Evolutionary conservation across 768 basidiomycete genomes (phyloP).

Genomic region (Mycena galopus): DNA sequence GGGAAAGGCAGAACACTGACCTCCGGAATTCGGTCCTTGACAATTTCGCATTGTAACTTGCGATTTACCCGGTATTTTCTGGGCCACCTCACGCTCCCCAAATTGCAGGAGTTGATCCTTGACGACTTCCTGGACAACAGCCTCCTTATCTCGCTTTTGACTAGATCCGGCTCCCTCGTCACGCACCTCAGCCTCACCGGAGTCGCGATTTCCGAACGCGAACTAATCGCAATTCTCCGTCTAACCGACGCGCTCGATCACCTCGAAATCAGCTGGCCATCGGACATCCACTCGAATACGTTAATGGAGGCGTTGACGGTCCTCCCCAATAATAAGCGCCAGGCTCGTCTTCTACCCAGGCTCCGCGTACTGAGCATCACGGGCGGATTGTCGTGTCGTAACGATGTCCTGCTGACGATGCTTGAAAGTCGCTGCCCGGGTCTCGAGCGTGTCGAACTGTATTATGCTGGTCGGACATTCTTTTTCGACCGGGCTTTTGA

Average conservation of each 20-base stretch:
- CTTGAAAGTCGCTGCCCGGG: conserved; percentile 15
- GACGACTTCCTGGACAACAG: not conserved
- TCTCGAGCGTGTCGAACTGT: conserved; percentile 23
- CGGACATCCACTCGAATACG: conserved; percentile 21
- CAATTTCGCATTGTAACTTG: conserved; percentile 1
- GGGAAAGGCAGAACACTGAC: not conserved
- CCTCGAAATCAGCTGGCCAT: conserved; percentile 29
- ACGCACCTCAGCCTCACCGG: conserved; percentile 25
- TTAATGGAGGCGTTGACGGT: conserved; percentile 29
- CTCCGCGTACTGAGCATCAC: conserved; percentile 25
- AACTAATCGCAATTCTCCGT: conserved; percentile 22
- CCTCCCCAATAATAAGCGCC: not conserved
- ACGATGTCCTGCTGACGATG: conserved; percentile 24
- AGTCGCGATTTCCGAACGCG: conserved; percentile 14
- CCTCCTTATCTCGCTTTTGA: not conserved
- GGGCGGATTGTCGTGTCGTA: conserved; percentile 23
- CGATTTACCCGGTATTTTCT: conserved; percentile 4
- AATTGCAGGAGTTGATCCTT: conserved; percentile 7
- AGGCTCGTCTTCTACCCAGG: not conserved
- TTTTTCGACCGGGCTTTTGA: conserved; percentile 32
- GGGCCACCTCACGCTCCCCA: not conserved
- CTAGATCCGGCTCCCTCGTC: not conserved
- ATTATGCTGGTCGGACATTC: conserved; percentile 28
- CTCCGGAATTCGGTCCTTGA: conserved; percentile 12
- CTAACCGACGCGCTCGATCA: conserved; percentile 10